Conservation (phyloP, 2,329 filamentous ascomycete species). For the Dryadomyces quercivorus region DNA sequence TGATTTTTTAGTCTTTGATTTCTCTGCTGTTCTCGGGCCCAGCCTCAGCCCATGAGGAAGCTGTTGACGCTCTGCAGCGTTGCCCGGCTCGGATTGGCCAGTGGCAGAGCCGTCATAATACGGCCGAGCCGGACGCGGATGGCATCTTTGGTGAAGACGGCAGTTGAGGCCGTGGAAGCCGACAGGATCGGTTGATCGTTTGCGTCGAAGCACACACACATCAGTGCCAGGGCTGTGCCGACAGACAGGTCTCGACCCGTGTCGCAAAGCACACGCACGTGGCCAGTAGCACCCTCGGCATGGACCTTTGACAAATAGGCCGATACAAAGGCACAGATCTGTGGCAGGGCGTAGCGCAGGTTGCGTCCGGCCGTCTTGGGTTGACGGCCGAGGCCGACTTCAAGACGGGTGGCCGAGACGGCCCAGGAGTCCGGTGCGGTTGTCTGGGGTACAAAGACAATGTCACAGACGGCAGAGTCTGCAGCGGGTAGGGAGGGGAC, state of each 20-base stretch:
- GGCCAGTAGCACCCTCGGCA: not conserved
- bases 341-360: constrained; percentile 57
- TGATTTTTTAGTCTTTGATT: not conserved
- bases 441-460: constrained; percentile 29
- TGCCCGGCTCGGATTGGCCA: constrained; percentile 70
- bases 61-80: constrained; percentile 89
- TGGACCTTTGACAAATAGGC: constrained; percentile 19
- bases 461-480: constrained; percentile 12
- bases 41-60: constrained; percentile 61
- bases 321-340: constrained; percentile 45
- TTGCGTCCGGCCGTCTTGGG: constrained; percentile 70
- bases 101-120: constrained; percentile 67
- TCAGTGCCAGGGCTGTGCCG: constrained; percentile 61
- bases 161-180: constrained; percentile 6
- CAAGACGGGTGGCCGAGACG: constrained; percentile 24
- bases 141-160: constrained; percentile 54
- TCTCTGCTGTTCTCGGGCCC: not conserved
- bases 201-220: constrained; percentile 62
- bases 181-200: constrained; percentile 13
- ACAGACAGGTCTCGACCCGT: constrained; percentile 72
- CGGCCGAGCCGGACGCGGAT: constrained; percentile 70
- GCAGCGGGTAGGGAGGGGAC: not conserved
- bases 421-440: constrained; percentile 32
- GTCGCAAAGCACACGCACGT: constrained; percentile 54
- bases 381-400: constrained; percentile 55